Percentiles rank a stretch among this genome's conserved stretches.
These are phyloP conservation scores for Pyrrhoderma noxium DNA, from an alignment of 1,284 basidiomycete genomes.

Conservation along the genomic window DNA sequence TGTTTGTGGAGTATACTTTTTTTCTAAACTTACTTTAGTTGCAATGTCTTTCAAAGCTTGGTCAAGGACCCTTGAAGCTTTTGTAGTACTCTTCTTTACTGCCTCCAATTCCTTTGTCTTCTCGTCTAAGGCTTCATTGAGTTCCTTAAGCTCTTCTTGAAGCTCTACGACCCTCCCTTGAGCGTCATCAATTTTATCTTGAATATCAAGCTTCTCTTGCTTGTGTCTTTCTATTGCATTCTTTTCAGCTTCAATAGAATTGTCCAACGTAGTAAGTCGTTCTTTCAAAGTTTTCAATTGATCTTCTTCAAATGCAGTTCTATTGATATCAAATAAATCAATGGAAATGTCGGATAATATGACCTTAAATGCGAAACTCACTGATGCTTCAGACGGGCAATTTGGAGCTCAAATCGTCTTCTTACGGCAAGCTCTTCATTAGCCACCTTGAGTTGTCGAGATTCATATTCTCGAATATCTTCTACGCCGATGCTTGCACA, in stretches of 20 bases:
- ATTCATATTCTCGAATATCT: conserved; percentile 93
- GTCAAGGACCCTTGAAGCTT: conserved; percentile 74
- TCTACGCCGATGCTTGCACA: conserved; percentile 75
- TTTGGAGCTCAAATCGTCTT: conserved; percentile 80
- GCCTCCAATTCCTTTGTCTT: conserved; percentile 68
- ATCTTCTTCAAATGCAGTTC: conserved; percentile 73
- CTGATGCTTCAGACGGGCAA: conserved; percentile 85
- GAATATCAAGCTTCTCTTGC: conserved; percentile 48
- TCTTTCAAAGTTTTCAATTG: conserved; percentile 59
- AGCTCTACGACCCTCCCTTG: conserved; percentile 54
- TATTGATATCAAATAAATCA: conserved; percentile 26
- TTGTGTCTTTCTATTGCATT: conserved; percentile 51
- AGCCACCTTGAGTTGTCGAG: conserved; percentile 81
- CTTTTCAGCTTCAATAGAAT: conserved; percentile 49
- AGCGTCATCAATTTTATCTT: conserved; percentile 58
- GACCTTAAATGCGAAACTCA: conserved; percentile 32
- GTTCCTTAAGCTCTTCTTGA: conserved; percentile 50
- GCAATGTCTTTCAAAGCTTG: conserved; percentile 87
- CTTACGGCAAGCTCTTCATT: conserved; percentile 84
- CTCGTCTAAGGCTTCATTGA: conserved; percentile 63
- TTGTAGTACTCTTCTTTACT: conserved; percentile 64
- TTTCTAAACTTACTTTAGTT: conserved; percentile 45
- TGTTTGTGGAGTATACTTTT: conserved; percentile 1
- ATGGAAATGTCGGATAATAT: conserved; percentile 4
- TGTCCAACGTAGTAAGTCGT: conserved; percentile 52